Evolutionary conservation across 1,284 basidiomycete genomes (phyloP), one percentile per base, ranked within the genome.

Genomic region (Wolfiporia cocos): DNA sequence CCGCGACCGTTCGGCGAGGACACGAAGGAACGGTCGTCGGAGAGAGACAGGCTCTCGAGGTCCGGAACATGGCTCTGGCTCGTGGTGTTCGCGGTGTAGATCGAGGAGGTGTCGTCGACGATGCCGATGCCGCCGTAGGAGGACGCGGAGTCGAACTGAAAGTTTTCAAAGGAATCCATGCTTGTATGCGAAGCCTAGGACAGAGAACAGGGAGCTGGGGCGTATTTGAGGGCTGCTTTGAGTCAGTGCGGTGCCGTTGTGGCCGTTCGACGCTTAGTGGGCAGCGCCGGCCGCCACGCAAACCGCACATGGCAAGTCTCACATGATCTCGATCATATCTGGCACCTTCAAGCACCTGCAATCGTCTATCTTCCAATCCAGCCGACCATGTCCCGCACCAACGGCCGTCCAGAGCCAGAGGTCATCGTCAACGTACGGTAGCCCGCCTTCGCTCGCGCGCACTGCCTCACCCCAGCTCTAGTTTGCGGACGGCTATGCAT

Each of bases 91-190:
- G 76, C 74, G 11, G 88, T 90, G 57, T 89, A 90, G 34, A 92
- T 75, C 2, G 91, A 93, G 0, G 86, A 87, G 34, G 75, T 90
- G 57, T 93, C 90, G 61, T 91, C 88, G 38, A 89, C 78, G 35
- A 86, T 68, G 47, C 83, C 76, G 46, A 82, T 73, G 51, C 80
- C 79, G 53, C 85, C 84, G 55, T 88, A 87, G 0, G 86, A 81
- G 9, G 84, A 86, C 29, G 81, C 77, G 19, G 79, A 78, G 53
- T 87, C 84, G 58, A 81, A 84, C 60, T 92, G 89, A 57, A 91
- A 92, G 58, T 90, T 90, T 57, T 90, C 86, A 58, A 92, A 92
- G 9, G 81, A 76, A 59, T 91, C 87, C 87, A 91, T 89, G 53
- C 32, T n/a, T 42, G 42, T 19, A 22, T 30, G 38, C 31, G 38